Evolutionary conservation across 192 early-diverging fungal genomes (phyloP).

Genomic region (Dimargaris cristalligena): DNA sequence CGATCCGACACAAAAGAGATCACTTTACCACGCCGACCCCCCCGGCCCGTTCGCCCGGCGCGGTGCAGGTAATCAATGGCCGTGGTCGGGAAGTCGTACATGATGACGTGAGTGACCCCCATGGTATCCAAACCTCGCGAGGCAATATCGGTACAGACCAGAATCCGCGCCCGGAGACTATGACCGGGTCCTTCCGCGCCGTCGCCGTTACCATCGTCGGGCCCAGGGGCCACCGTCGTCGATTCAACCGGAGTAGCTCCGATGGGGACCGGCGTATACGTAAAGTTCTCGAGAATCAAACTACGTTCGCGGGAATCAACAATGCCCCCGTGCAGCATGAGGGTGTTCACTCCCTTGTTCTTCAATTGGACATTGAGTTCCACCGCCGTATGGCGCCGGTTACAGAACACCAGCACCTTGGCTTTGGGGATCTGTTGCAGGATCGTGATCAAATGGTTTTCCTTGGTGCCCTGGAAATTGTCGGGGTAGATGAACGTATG

Average conservation of each 20-base stretch:
- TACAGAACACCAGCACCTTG: slow-evolving; percentile 77
- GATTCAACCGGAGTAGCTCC: slow-evolving; percentile 1
- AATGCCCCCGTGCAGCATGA: slow-evolving; percentile 29
- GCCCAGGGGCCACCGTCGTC: slow-evolving; percentile 16
- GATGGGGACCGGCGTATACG: neutral
- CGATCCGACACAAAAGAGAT: slow-evolving; percentile 63
- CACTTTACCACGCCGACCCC: slow-evolving; percentile 58
- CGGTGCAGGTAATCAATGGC: slow-evolving; percentile 88
- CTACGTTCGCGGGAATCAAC: neutral
- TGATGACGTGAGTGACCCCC: slow-evolving; percentile 69
- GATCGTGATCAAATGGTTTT: slow-evolving; percentile 51
- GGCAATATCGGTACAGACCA: slow-evolving; percentile 82
- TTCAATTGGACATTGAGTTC: slow-evolving; percentile 35
- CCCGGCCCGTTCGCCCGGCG: slow-evolving; percentile 76
- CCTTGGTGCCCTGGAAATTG: slow-evolving; percentile 48
- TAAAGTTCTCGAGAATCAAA: neutral
- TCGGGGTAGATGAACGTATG: slow-evolving; percentile 63
- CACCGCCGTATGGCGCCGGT: slow-evolving; percentile 44
- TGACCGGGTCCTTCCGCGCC: neutral
- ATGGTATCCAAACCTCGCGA: slow-evolving; percentile 81
- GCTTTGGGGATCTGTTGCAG: slow-evolving; percentile 44
- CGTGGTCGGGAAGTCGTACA: slow-evolving; percentile 82
- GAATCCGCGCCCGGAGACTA: slow-evolving; percentile 23
- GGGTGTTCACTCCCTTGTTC: slow-evolving; percentile 30
- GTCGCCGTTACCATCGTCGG: slow-evolving; percentile 10